Evolutionary conservation across 768 basidiomycete genomes (phyloP).

Genomic region (Polyporus arcularius): DNA sequence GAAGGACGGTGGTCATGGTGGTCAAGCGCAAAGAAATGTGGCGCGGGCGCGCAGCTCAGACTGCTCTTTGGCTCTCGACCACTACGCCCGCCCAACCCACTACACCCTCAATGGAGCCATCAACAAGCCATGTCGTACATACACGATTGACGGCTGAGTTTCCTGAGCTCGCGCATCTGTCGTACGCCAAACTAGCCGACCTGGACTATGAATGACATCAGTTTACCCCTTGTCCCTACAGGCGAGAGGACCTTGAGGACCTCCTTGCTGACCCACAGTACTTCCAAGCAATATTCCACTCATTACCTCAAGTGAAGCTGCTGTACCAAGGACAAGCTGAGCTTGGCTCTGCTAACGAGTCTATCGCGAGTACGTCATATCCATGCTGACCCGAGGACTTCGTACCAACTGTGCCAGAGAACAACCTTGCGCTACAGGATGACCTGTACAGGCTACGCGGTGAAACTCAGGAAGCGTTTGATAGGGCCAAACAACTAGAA

Average conservation of each 20-base stretch:
- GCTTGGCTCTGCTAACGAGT: slow-evolving; percentile 81
- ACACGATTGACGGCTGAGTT: slow-evolving; percentile 51
- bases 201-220: background rate
- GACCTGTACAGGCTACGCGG: slow-evolving; percentile 71
- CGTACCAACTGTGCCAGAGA: slow-evolving; percentile 44
- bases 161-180: slow-evolving; percentile 71
- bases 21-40: slow-evolving; percentile 9
- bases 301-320: slow-evolving; percentile 69
- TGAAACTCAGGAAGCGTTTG: slow-evolving; percentile 86
- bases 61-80: background rate
- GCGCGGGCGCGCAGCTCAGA: background rate
- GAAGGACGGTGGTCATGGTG: slow-evolving; percentile 67
- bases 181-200: slow-evolving; percentile 45
- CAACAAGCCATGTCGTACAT: slow-evolving; percentile 3
- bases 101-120: slow-evolving; percentile 1
- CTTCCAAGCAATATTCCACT: slow-evolving; percentile 87
- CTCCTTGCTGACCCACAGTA: slow-evolving; percentile 78
- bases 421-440: slow-evolving; percentile 77
- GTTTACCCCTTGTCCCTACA: slow-evolving; percentile 29
- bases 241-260: slow-evolving; percentile 90
- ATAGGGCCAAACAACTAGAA: slow-evolving; percentile 82
- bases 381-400: background rate
- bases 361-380: slow-evolving; percentile 72
- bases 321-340: slow-evolving; percentile 77
- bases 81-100: background rate